Percentiles rank a stretch among this genome's conserved stretches.
These are phyloP conservation scores for Ceratocystis alfenasii DNA, from an alignment of 2,329 filamentous ascomycete species.

Conservation along the genomic window DNA sequence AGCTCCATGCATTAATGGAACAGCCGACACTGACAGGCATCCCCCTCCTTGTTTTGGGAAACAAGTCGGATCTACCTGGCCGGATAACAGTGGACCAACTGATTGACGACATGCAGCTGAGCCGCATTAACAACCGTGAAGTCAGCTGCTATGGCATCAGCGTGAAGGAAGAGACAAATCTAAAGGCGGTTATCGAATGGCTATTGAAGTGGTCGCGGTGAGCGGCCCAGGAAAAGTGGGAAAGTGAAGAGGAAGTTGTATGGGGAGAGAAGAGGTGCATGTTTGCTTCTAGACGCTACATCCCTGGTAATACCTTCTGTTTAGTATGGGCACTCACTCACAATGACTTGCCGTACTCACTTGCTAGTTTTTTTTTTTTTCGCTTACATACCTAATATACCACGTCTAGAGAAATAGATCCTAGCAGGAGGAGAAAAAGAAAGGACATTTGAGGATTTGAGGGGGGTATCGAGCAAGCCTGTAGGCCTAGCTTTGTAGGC, in stretches of 20 bases:
- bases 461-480: no score
- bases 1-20: slow-evolving; percentile 78
- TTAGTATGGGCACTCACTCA: no score
- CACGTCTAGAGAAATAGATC: no score
- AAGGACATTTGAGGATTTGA: no score
- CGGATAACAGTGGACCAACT: slow-evolving; percentile 89
- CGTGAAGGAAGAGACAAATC: slow-evolving; percentile 96
- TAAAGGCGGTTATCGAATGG: slow-evolving; percentile 94
- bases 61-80: slow-evolving; percentile 90
- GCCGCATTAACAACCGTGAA: slow-evolving; percentile 78
- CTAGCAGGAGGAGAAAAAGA: no score
- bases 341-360: no score
- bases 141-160: slow-evolving; percentile 98
- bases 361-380: slow-evolving; percentile 8
- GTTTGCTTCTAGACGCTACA: no score
- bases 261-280: slow-evolving; percentile 21
- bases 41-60: slow-evolving; percentile 83
- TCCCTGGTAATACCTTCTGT: no score
- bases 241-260: neutral
- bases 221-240: slow-evolving; percentile 32
- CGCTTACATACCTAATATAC: neutral
- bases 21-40: slow-evolving; percentile 80
- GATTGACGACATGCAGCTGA: slow-evolving; percentile 84
- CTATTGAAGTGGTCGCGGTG: slow-evolving; percentile 75
- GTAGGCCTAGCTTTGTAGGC: no score